Percentiles rank a stretch among this genome's conserved stretches.
Conservation (phyloP, 179 eudicot species). For the Actinidia polygama region DNA sequence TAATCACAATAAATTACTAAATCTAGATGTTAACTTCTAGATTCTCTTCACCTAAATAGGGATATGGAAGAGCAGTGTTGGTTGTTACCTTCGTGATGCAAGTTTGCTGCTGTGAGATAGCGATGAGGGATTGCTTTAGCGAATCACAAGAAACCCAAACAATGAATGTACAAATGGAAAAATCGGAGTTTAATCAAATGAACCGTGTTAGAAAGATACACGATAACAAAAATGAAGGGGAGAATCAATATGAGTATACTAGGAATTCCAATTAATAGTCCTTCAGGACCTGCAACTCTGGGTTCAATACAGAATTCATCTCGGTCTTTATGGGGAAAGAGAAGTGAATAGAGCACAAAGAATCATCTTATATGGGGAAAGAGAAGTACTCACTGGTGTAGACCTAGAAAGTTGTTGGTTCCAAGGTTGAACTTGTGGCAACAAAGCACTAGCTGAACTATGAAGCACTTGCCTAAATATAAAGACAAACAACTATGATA, state of each 20-base stretch:
- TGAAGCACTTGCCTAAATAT: constrained; percentile 86
- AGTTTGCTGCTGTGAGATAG: too few species aligned
- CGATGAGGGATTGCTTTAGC: too few species aligned
- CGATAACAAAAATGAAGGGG: background rate
- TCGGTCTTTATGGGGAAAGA: constrained; percentile 59
- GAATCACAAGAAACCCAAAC: background rate
- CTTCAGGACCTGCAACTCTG: constrained; percentile 81
- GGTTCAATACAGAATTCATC: constrained; percentile 74
- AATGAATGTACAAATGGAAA: background rate
- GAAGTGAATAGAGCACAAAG: background rate
- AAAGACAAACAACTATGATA: background rate
- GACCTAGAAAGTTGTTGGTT: constrained; percentile 83
- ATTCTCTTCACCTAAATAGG: background rate
- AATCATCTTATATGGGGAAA: background rate
- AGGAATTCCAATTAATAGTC: constrained; percentile 82
- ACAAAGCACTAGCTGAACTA: constrained; percentile 84
- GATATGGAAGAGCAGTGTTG: too few species aligned
- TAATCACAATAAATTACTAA: background rate
- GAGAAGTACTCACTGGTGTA: constrained; percentile 54
- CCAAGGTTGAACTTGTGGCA: constrained; percentile 82
- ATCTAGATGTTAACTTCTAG: background rate
- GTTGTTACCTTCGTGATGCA: too few species aligned
- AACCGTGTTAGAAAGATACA: background rate
- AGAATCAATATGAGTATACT: constrained; percentile 45
- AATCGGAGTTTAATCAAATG: background rate